A percentile compares a stretch with the other conserved stretches of the same genome.
Conservation (phyloP, 2,329 filamentous ascomycete species). For the Cladorrhinum sp. region DNA sequence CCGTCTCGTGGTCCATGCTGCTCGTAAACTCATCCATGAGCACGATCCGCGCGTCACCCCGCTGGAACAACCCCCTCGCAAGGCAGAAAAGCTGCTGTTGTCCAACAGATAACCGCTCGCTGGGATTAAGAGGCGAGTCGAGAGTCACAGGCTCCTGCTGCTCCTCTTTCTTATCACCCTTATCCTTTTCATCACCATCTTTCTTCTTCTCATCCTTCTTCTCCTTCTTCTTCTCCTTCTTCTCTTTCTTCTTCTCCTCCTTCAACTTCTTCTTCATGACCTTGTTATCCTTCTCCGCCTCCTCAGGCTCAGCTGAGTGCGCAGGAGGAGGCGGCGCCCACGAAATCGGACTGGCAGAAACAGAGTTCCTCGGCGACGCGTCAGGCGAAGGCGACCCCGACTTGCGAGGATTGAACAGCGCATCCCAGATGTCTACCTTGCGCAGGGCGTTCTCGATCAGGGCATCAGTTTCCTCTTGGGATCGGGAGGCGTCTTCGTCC, state of each 20-base stretch:
- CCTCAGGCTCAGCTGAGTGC: background rate
- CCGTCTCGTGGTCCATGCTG: constrained; percentile 19
- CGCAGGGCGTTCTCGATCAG: constrained; percentile 12
- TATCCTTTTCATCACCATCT: background rate
- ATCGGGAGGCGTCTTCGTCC: constrained; percentile 2
- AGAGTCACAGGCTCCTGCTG: constrained; percentile 3
- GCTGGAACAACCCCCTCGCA: constrained; percentile 14
- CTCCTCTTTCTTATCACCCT: background rate
- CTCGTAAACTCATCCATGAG: constrained; percentile 22
- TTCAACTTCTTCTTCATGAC: background rate
- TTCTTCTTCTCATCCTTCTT: background rate
- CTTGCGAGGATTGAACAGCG: constrained; percentile 11
- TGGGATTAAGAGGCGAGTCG: constrained; percentile 2
- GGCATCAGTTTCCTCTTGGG: constrained; percentile 1
- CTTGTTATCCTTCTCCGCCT: background rate
- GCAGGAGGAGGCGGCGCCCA: background rate
- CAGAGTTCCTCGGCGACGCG: background rate
- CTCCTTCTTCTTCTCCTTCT: background rate
- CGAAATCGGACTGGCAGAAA: background rate
- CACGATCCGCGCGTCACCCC: constrained; percentile 11
- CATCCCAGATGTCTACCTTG: constrained; percentile 15
- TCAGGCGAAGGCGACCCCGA: background rate
- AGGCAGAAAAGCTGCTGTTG: constrained; percentile 21
- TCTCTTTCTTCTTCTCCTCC: background rate
- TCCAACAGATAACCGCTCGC: constrained; percentile 11